Evolutionary conservation across 2,329 filamentous ascomycete species (phyloP), one percentile per base, ranked within the genome.

Genomic region (Fusarium sp.): DNA sequence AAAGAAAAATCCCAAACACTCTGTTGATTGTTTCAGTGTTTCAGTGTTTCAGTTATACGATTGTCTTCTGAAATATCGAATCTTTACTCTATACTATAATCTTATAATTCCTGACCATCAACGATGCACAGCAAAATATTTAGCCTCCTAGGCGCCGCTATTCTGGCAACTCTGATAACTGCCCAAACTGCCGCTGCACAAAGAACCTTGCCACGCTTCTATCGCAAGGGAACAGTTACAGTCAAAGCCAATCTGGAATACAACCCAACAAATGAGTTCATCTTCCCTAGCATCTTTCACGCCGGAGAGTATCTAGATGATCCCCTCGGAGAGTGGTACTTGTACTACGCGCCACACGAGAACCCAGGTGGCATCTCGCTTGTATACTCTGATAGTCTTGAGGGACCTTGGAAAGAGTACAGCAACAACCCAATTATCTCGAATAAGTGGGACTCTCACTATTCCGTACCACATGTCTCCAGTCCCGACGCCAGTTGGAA

Each of bases 291-390:
- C 28, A 47, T 75, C 5, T 73, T 75, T 33, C 73, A 75, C 38
- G 73, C 73, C 3, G 69, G 71, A 14, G 21, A 46, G 3, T 66
- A 73, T 17, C 39, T 75, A 2, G 47, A 69, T 0, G 28, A 63
- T 0, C 70, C 73, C 8, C 62, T 72, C 0, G 73, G 55, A 6
- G 67, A 75, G 33, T 75, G 73, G 73, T 74, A 75, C 31, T 43
- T 75, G 2, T 75, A 75, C 67, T 75, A 75, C n/a, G 73, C 73
- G 33, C 73, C 73, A 1, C 73, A 75, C 43, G 73, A 75, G 1
- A 67, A 74, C 21, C 73, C 73, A 0, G 73, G 73, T 0, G 73
- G 73, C 4, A 71, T 75, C 31, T 73, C 67, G 0, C 49, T 75
- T 1, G 57, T 69, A 7, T 75, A 74, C 51, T 61, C 73, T 7